Evolutionary conservation across 108 stramenopile species (phyloP), one percentile per base, ranked within the genome.

Genomic region (Nannochloropsis oceanica): DNA sequence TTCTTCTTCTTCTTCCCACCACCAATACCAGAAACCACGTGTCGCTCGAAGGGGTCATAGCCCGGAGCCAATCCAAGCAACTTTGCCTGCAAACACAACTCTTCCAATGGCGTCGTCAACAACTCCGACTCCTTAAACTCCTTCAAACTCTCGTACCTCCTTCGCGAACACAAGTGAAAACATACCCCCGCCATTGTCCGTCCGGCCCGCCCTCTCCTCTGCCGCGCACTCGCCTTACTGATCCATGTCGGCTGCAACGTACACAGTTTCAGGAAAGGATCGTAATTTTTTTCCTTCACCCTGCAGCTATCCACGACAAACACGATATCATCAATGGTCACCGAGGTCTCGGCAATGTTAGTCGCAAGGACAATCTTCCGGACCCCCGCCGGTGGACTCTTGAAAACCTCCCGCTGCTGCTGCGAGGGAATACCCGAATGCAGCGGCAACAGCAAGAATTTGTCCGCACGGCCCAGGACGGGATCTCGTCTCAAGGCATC

Each of bases 261-360:
- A 25, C 92, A 94, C 94, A 93, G 90, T 81, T 93, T 87, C 82
- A 93, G 93, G 25, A 88, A 87, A 7, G 96, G 93, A 89, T 98
- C 96, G 85, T 95, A 98, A 42, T 85, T 87, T 85, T 94, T 96
- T 87, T 96, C 96, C 91, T 98, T 98, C n/a, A 93, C 92, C 80
- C 92, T 84, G 24, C 97, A 96, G 24, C 95, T 88, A 87, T 97
- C 96, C 44, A 97, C 95, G 79, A 99, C 99, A 87, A 95, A 94
- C 84, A 96, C 95, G 13, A 96, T 93, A 80, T 96, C 96, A 18
- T 97, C 96, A 14, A 99, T 92, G 24, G 99, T 99, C 42, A 99
- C 92, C 13, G 92, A 92, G 24, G 95, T 96, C 91, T 97, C 97
- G 42, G 98, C 96, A 84, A 97, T 96, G 91, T 99, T 99, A 0